Base-by-base conservation (phyloP, 129 eudicot genomes). In the Dittrichia graveolens region DNA sequence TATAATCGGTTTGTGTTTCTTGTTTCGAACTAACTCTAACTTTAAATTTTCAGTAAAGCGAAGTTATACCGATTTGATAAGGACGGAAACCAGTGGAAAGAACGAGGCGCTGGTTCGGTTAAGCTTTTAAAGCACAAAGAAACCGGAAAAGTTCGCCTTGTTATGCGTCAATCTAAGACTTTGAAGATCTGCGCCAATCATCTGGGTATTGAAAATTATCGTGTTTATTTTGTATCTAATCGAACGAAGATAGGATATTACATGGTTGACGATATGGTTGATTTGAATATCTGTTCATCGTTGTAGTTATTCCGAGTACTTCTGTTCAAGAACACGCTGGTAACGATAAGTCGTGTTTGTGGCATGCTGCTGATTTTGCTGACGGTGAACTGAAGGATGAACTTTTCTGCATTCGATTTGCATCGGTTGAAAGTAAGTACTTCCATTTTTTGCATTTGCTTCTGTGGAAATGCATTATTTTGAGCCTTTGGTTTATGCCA, bases 111-210 rank as follows among this genome's bases (percentile, higher is more conserved):
- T 61, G 93, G 89, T 34, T 82, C 83, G 1, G 89, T 87, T 19
- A 87, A 84, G 81, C 76, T 87, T 7, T 75, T 87, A 40, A 87
- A 87, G 80, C 89, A 87, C 44, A 84, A 82, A 62, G 78, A 75
- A 13, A 73, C 85, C 15, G 67, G 8, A 1, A 61, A 61, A 38
- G 67, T 61, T 61, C 67, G 67, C 1, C 67, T 61, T 7, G 89
- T 87, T 55, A 87, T 87, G 93, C 81, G 93, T 4, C 93, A 87
- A 45, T 79, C 89, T 0, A 83, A 87, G 61, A 87, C 92, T 49
- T 80, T 87, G 0, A 87, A 87, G 92, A 87, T 87, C 86, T 87
- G 88, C 13, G 92, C 92, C 0, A 87, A 87, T 54, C 92, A 87
- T 79, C 79, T 87, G 3, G 78, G 92, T 87, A 6, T 49, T 84